Evolutionary conservation across 306 rosid genomes (phyloP).

Genomic region (Arachis hypogaea): DNA sequence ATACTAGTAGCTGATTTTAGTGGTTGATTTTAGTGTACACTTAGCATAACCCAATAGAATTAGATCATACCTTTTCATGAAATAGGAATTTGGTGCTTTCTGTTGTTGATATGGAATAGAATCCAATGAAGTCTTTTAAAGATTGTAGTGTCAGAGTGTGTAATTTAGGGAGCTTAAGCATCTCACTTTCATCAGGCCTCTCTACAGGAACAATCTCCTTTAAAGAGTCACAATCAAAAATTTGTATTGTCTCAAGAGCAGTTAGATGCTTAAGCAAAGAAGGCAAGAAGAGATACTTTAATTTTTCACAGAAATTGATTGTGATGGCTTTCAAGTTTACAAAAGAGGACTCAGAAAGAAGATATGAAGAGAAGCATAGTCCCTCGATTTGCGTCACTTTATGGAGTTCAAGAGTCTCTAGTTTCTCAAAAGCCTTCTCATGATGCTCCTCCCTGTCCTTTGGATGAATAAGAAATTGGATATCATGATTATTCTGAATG

Average conservation of each 20-base stretch:
- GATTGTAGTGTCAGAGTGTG: neutral
- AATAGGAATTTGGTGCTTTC: neutral
- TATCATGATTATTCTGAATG: conserved; percentile 9
- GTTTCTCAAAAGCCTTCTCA: conserved; percentile 23
- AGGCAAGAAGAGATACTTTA: conserved; percentile 26
- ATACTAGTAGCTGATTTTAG: no score
- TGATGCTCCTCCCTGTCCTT: neutral
- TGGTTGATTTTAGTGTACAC: no score
- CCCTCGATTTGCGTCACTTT: neutral
- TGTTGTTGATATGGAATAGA: neutral
- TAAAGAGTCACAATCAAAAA: conserved; percentile 40
- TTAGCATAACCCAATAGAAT: no score
- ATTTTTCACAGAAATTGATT: conserved; percentile 11
- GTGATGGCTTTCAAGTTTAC: conserved; percentile 37
- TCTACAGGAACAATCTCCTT: conserved; percentile 22
- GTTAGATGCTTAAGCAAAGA: conserved; percentile 16
- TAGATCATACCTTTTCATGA: conserved; percentile 6
- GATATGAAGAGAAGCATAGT: conserved; percentile 19
- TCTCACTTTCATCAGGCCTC: neutral
- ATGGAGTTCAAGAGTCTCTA: conserved; percentile 38
- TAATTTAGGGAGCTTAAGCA: conserved; percentile 1
- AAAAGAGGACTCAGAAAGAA: conserved; percentile 35
- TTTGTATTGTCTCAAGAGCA: conserved; percentile 42
- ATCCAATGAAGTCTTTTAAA: conserved; percentile 8
- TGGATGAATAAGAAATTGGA: conserved; percentile 31